Conservation (phyloP, 495 filamentous ascomycete species). For the Penicillium daleae region DNA sequence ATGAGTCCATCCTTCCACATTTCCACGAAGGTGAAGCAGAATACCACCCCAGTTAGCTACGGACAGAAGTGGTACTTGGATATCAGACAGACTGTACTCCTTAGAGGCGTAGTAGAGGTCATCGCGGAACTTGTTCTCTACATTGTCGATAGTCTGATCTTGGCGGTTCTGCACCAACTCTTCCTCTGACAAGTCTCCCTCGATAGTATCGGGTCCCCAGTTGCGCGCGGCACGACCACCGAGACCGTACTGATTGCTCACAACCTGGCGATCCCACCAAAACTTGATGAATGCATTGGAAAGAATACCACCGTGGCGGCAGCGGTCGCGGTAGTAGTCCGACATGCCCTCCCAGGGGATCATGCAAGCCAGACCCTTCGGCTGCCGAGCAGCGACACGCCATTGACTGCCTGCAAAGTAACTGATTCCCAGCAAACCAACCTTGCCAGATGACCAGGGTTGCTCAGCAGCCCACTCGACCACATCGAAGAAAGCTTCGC, state of each 20-base stretch:
- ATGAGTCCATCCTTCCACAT: conserved; percentile 63
- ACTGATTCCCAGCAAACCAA: conserved; percentile 63
- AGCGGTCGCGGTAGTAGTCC: conserved; percentile 66
- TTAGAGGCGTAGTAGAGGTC: conserved; percentile 64
- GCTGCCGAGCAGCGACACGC: conserved; percentile 63
- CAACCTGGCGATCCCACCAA: conserved; percentile 69
- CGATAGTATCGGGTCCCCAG: conserved; percentile 59
- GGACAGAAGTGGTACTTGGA: conserved; percentile 62
- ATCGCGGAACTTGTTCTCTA: conserved; percentile 56
- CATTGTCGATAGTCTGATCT: conserved; percentile 65
- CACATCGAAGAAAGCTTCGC: conserved; percentile 63
- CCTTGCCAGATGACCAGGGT: conserved; percentile 62
- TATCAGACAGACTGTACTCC: conserved; percentile 62
- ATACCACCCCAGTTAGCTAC: conserved; percentile 73
- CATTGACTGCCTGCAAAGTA: conserved; percentile 69
- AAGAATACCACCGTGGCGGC: conserved; percentile 66
- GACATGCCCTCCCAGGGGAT: conserved; percentile 74
- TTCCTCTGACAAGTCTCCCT: conserved; percentile 61
- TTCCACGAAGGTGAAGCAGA: conserved; percentile 63
- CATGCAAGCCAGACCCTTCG: conserved; percentile 61
- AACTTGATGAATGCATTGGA: conserved; percentile 64
- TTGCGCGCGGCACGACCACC: conserved; percentile 37
- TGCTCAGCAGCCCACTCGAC: conserved; percentile 67
- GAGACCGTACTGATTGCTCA: conserved; percentile 65
- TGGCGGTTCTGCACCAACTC: conserved; percentile 61